phyloP scores from a whole-genome alignment of 345 rosid genomes.

The Odontarrhena argentea region DNA sequence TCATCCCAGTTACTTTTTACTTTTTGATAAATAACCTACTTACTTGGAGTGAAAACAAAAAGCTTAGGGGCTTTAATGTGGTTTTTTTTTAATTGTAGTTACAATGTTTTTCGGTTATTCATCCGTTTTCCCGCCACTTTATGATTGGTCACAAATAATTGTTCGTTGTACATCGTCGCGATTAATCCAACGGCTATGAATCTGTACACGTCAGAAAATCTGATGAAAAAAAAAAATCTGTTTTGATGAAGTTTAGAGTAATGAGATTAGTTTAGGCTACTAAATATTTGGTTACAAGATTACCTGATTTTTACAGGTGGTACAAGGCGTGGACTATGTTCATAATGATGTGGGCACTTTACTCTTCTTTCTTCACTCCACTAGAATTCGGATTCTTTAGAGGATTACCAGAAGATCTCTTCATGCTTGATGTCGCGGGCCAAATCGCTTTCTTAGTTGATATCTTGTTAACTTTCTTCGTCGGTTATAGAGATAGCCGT shows the following conservation, averaged over 20 bases:
- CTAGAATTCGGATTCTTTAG: slow-evolving; percentile 85
- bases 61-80: slow-evolving; percentile 2
- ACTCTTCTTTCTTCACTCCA: slow-evolving; percentile 93
- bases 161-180: slow-evolving; percentile 6
- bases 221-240: neutral
- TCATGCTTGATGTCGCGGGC: slow-evolving; percentile 68
- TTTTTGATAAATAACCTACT: neutral
- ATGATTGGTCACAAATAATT: slow-evolving; percentile 24
- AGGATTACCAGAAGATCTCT: slow-evolving; percentile 71
- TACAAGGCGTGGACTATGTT: slow-evolving; percentile 69
- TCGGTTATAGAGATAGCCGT: slow-evolving; percentile 61
- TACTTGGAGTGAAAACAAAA: neutral
- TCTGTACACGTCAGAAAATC: neutral
- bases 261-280: neutral
- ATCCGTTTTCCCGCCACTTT: slow-evolving; percentile 34
- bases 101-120: slow-evolving; percentile 24
- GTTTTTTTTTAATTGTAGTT: neutral
- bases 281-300: neutral
- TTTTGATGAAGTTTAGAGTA: neutral
- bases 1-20: neutral
- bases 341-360: slow-evolving; percentile 78
- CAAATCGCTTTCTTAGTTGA: slow-evolving; percentile 76
- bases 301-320: slow-evolving; percentile 50
- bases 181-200: slow-evolving; percentile 5
- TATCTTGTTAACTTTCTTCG: slow-evolving; percentile 62